phyloP scores from a whole-genome alignment of 306 rosid species.

The Quercus robur region DNA sequence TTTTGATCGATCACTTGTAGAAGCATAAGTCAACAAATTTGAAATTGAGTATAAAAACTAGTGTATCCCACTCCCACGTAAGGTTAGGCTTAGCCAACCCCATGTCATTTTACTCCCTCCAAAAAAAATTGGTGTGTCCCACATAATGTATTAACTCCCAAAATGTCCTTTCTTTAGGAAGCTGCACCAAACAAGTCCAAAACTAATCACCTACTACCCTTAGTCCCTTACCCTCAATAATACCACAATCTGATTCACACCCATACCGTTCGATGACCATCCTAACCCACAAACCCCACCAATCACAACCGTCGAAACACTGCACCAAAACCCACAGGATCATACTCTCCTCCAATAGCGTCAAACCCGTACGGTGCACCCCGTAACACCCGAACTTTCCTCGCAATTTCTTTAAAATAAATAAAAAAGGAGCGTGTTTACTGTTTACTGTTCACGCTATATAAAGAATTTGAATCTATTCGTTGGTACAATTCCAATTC shows the following conservation, averaged over 20 bases:
- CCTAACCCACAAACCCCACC: neutral
- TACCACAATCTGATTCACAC: neutral
- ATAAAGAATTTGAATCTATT: conserved; percentile 7
- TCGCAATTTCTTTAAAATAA: neutral
- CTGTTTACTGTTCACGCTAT: no score
- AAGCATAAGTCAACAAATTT: no score
- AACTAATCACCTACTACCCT: neutral
- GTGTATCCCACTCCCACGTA: no score
- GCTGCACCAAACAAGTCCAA: neutral
- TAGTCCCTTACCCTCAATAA: neutral
- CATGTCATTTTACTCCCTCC: no score
- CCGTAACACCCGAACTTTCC: conserved; percentile 13
- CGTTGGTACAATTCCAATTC: neutral
- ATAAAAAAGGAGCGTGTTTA: neutral
- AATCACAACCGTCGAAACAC: neutral
- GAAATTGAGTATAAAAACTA: no score
- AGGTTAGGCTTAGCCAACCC: no score
- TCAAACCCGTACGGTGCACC: conserved; percentile 8
- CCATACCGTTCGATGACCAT: neutral
- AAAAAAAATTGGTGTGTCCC: no score
- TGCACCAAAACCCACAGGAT: no score
- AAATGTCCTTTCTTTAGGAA: neutral
- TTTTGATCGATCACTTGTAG: no score
- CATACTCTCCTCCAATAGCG: neutral
- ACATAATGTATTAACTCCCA: neutral